These are phyloP conservation scores for Ophiostoma pallidulum DNA, from an alignment of 2,329 filamentous ascomycete genomes.

Conservation along the genomic window DNA sequence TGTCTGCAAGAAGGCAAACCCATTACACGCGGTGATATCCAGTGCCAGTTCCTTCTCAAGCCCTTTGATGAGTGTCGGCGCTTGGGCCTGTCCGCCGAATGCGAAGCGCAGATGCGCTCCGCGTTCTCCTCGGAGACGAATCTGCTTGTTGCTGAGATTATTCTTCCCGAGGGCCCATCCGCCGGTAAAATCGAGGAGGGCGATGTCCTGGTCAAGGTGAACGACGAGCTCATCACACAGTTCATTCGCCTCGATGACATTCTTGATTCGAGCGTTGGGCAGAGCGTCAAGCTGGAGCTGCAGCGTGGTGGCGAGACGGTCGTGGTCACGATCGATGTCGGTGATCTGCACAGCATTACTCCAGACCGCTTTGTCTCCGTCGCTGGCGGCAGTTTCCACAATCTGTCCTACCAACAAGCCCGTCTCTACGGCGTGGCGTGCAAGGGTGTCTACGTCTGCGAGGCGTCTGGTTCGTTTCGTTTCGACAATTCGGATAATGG, in stretches of 20 bases:
- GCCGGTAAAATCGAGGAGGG: conserved; percentile 85
- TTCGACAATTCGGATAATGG: conserved; percentile 86
- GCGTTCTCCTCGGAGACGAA: conserved; percentile 88
- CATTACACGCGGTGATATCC: conserved; percentile 89
- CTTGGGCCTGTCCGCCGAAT: conserved; percentile 72
- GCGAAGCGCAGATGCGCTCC: conserved; percentile 76
- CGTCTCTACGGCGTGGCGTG: conserved; percentile 87
- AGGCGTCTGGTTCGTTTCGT: conserved; percentile 88
- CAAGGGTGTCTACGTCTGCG: conserved; percentile 88
- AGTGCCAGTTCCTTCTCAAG: conserved; percentile 94
- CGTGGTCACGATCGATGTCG: conserved; percentile 74
- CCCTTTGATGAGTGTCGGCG: conserved; percentile 95
- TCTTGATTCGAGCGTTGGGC: conserved; percentile 75
- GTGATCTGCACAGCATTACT: conserved; percentile 87
- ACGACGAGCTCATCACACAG: conserved; percentile 84
- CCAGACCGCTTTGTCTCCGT: conserved; percentile 94
- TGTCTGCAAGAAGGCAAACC: conserved; percentile 69
- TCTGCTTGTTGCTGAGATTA: conserved; percentile 93
- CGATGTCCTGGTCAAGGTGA: conserved; percentile 87
- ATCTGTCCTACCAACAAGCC: conserved; percentile 96
- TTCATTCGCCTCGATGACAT: conserved; percentile 89
- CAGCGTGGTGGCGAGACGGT: conserved; percentile 84
- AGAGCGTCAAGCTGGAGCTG: conserved; percentile 68
- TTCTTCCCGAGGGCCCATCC: conserved; percentile 82
- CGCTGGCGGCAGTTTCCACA: conserved; percentile 88